Evolutionary conservation across 2,329 filamentous ascomycete genomes (phyloP), one percentile per base, ranked within the genome.

Genomic region (Ampelomyces quisqualis): DNA sequence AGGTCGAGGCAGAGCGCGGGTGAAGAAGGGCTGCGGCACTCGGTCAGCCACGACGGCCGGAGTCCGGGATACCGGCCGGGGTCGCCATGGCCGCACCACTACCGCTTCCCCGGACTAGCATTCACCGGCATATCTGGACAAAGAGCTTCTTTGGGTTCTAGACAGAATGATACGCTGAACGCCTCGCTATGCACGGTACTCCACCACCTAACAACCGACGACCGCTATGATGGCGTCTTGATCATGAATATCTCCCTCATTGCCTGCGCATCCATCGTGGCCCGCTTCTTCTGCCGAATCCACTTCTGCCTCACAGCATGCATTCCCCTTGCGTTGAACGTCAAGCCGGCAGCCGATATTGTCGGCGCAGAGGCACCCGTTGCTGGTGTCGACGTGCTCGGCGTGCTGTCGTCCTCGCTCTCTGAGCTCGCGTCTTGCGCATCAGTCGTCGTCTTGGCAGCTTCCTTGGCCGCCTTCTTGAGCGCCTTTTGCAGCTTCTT

Each of bases 211-310:
- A 18, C 5, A 22, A 20, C 7, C 28, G 15, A 29, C 41, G 19
- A 33, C 34, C 18, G n/a, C 40, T 55, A 62, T 11, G 54, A 57
- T 19, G 60, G 55, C 7, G 64, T 61, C 47, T 66, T 65, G 45
- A 66, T 63, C 64, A 67, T 67, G 45, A 67, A 64, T 45, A 67
- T 67, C 60, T 96, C 90, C 66, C 90, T 91, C 61, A 97, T 70
- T 10, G 90, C 88, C 60, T 85, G 82, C 34, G 84, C 78, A 67
- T 96, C 87, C 73, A 89, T 79, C 43, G 90, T 79, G 2, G 90
- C 90, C 73, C 85, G 81, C 58, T 82, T 84, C 75, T 97, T 97
- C 57, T 93, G 88, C 41, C 85, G 85, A 59, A 97, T 95, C 68
- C 90, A 88, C 45, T 88, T 79, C 53, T 87, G 82, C 49, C 91